These are phyloP conservation scores for Calycina marina DNA, from an alignment of 2,329 filamentous ascomycete species.

Conservation along the genomic window DNA sequence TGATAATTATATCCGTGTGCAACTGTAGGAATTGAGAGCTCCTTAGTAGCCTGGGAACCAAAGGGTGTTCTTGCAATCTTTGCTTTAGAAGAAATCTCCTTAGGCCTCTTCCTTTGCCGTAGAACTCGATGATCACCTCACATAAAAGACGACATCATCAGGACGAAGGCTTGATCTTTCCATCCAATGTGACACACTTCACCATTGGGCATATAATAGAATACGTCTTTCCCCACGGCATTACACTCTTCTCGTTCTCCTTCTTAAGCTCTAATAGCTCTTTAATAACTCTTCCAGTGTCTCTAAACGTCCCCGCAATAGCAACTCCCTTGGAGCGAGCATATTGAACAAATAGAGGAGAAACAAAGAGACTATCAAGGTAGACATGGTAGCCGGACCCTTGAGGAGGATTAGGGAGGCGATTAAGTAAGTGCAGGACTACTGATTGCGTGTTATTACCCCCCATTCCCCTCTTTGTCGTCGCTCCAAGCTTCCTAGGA, in stretches of 20 bases:
- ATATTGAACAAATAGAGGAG: constrained; percentile 2
- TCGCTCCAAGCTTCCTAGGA: not conserved
- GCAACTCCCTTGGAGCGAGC: not conserved
- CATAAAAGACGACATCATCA: constrained; percentile 2
- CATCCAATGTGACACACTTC: constrained; percentile 2
- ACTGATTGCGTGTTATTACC: constrained; percentile 1
- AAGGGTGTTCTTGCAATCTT: constrained; percentile 2
- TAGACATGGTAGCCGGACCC: constrained; percentile 1
- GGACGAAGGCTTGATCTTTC: constrained; percentile 4
- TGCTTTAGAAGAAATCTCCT: constrained; percentile 4
- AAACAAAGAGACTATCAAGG: constrained; percentile 3
- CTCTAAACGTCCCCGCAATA: not conserved
- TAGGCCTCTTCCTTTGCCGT: constrained; percentile 2
- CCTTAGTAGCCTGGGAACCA: not conserved
- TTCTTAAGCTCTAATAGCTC: constrained; percentile 3
- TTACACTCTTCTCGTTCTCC: constrained; percentile 1
- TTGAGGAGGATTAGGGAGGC: not conserved
- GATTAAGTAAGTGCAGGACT: not conserved
- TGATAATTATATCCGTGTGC: constrained; percentile 3
- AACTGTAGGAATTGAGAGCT: constrained; percentile 1
- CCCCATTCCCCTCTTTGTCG: not conserved
- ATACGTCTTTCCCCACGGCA: constrained; percentile 3
- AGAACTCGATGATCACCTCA: not conserved
- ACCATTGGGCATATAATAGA: not conserved
- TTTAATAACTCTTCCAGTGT: not conserved